Conservation (phyloP, 495 filamentous ascomycete species). For the Neurospora tetrasperma region DNA sequence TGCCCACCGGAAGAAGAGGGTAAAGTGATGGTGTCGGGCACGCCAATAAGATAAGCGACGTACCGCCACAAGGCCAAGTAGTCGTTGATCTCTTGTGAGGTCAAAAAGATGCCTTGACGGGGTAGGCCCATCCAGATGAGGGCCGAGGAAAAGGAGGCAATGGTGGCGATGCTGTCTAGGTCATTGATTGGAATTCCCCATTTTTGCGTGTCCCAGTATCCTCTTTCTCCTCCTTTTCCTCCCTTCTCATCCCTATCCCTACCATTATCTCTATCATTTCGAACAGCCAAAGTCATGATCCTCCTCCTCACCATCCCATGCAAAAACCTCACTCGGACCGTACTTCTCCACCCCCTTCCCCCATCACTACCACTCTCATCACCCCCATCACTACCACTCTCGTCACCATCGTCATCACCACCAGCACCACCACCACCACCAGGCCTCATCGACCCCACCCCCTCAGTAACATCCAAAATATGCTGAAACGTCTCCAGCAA, state of each 20-base stretch:
- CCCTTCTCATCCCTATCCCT: not conserved
- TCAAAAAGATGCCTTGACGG: constrained; percentile 58
- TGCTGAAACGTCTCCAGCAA: constrained; percentile 70
- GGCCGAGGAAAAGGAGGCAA: constrained; percentile 54
- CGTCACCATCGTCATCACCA: no score
- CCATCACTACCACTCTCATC: no score
- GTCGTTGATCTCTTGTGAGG: constrained; percentile 51
- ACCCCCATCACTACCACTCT: no score
- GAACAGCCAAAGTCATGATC: not conserved
- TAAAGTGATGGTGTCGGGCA: not conserved
- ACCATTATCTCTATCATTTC: fast-evolving
- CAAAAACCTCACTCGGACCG: constrained; percentile 63
- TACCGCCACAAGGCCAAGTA: constrained; percentile 72
- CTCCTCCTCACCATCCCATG: constrained; percentile 60
- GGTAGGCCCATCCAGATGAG: constrained; percentile 61
- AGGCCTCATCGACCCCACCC: constrained; percentile 54
- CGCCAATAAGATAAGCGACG: constrained; percentile 55
- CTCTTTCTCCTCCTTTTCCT: no score
- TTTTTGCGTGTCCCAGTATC: constrained; percentile 50
- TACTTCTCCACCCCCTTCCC: constrained; percentile 56
- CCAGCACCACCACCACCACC: constrained; percentile 32
- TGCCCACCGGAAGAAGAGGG: not conserved
- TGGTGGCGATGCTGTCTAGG: constrained; percentile 61
- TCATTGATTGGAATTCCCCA: constrained; percentile 65
- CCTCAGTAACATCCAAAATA: constrained; percentile 58